Evolutionary conservation across 441 rosid genomes (phyloP), one percentile per base, ranked within the genome.

Genomic region (Dalechampia spathulata): DNA sequence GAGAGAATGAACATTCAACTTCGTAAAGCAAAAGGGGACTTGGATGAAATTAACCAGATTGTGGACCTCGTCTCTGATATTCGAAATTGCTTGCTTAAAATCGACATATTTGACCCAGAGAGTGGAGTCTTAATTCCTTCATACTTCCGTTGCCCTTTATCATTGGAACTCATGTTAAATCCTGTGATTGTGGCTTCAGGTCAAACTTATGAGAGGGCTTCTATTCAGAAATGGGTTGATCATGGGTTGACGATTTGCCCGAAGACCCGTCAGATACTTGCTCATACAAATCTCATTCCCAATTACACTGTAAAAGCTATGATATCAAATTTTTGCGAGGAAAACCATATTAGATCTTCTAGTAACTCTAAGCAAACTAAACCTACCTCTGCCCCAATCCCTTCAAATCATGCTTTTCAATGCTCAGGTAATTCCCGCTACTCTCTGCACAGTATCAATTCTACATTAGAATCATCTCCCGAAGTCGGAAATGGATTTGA

Each of bases 171-270:
- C 67, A 91, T 91, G 96, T 44, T 71, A 70, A 88, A 91, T 72
- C 98, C 98, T 16, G 96, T 91, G 58, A 87, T 87, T 49, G 85
- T 91, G 66, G 90, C 95, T 71, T 85, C 96, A 37, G 98, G 98
- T 51, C 90, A 86, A 78, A 91, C 98, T 52, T 91, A 79, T 63
- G 98, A 91, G 67, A 81, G 87, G 79, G 65, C 81, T 42, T 83
- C 88, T 39, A 87, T 91, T 59, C 90, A 82, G 76, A 87, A 78
- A 65, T 91, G 96, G 98, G 76, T 91, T 70, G 89, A 81, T 66
- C 72, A 75, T 7, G 93, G 96, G 58, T 67, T 91, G 65, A 77
- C 53, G 15, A 64, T 86, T 68, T 91, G 98, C 74, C 98, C 98
- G 7, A 83, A 74, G 82, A 87, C 98, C 50, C 75, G 72, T 43